Conservation (phyloP, 2,329 filamentous ascomycete genomes). For the Arthrobotrys sinensis region DNA sequence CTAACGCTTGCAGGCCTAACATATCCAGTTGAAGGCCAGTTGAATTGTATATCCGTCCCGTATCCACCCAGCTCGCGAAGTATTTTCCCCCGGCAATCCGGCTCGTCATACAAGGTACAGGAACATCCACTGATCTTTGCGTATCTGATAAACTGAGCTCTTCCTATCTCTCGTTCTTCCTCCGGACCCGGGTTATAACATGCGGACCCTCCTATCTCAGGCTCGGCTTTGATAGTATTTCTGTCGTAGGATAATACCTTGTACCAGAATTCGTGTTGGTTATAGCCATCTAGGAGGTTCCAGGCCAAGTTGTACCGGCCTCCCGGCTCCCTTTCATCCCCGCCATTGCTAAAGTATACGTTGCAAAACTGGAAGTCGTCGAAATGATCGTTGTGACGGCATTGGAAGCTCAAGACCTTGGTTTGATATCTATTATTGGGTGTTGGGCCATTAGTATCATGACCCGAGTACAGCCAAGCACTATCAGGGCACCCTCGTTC, state of each 20-base stretch:
- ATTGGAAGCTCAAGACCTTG: not conserved
- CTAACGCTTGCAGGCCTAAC: not conserved
- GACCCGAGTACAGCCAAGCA: conserved; percentile 4
- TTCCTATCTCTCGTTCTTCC: not conserved
- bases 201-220: not conserved
- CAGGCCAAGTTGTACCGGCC: not conserved
- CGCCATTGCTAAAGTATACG: not conserved
- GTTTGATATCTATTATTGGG: no score
- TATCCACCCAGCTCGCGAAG: not conserved
- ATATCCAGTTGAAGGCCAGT: not conserved
- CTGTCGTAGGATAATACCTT: not conserved
- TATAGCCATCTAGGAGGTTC: not conserved
- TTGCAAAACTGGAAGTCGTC: not conserved
- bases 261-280: not conserved
- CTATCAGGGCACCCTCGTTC: not conserved
- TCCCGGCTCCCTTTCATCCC: not conserved
- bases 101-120: not conserved
- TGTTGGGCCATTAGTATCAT: not conserved
- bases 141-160: not conserved
- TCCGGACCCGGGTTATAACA: not conserved
- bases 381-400: not conserved
- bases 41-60: not conserved
- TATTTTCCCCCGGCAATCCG: not conserved
- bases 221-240: not conserved
- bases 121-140: not conserved